Base-by-base conservation (phyloP, 2,329 filamentous ascomycete genomes). In the Cylindrodendrum hubeiense region DNA sequence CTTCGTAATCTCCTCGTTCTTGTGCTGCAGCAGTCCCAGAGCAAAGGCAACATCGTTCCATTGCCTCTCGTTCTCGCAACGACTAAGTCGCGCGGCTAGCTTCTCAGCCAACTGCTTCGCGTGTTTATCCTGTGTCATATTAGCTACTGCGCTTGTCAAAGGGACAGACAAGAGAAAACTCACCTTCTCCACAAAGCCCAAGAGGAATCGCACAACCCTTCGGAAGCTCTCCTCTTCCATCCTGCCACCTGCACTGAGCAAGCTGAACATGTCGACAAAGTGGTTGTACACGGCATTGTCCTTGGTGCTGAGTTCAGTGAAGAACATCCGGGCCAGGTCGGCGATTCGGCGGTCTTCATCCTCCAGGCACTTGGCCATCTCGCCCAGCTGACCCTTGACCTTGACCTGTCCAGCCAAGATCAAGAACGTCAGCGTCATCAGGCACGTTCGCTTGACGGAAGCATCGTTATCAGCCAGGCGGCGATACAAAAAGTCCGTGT, bases 241-340 rank as follows among this genome's bases (percentile, higher is more conserved):
- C 30, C 85, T 88, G 57, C 88, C 88, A 72, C 97, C 95, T 0
- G 94, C 92, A 63, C 93, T 96, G 50, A 99, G 85, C 69, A 98
- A 83, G 76, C 93, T 95, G 80, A 99, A 99, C 93, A 99, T 98
- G 78, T 99, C 96, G 28, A 99, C 94, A 80, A 99, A 99, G 82
- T 99, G 95, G 79, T 99, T 99, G 80, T 99, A 99, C 3, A 99
- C 94, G 3, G 96, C 96, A 76, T 99, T 99, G 79, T 99, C 96
- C 84, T 99, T 99, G 72, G 94, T 97, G 67, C 95, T 94, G 60
- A 99, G 87, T 80, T 99, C 96, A 0, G 94, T 95, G 80, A 99
- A 99, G 88, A 99, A 99, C 95, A 98, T 98, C 64, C 94, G 88
- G 15, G 94, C 93, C 76, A 99, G 87, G 76, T 99, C 96, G 1